Evolutionary conservation across 768 basidiomycete genomes (phyloP).

Genomic region (Agrocybe chaxingu): DNA sequence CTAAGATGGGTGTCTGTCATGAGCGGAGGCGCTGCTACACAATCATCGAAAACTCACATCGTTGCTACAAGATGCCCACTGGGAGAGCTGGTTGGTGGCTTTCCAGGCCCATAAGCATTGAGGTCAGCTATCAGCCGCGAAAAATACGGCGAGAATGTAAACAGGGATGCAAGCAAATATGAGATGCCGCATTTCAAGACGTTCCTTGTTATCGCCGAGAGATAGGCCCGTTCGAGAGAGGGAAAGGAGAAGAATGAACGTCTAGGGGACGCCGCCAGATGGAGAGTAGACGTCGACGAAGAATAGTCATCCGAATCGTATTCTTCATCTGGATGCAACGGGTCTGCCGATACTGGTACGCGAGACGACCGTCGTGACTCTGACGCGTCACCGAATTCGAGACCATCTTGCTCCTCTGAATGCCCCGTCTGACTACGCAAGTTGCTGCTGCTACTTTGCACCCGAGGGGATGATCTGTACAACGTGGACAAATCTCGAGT

Average conservation of each 20-base stretch:
- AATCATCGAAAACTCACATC: constrained; percentile 50
- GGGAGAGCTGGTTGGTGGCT: constrained; percentile 55
- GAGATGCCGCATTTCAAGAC: constrained; percentile 90
- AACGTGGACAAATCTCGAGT: constrained; percentile 4
- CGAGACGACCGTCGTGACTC: no score
- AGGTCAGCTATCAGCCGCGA: constrained; percentile 66
- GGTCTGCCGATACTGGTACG: no score
- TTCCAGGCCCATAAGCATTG: constrained; percentile 46
- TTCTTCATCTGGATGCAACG: not conserved
- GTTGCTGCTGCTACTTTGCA: not conserved
- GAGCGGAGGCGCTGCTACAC: not conserved
- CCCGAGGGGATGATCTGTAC: constrained; percentile 5
- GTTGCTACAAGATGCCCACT: constrained; percentile 93
- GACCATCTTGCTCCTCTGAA: constrained; percentile 3
- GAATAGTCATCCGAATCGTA: constrained; percentile 17
- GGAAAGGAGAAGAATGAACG: constrained; percentile 4
- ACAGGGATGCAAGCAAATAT: constrained; percentile 86
- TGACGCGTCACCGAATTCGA: not conserved
- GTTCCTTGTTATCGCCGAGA: constrained; percentile 50
- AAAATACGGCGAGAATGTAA: constrained; percentile 83
- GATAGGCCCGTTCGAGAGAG: constrained; percentile 36
- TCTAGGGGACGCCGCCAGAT: not conserved
- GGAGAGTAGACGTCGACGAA: constrained; percentile 3
- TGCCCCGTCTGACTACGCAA: not conserved
- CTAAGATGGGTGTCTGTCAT: constrained; percentile 29